Base-by-base conservation (phyloP, 1,139 yeast species). In the Pichia sp. region DNA sequence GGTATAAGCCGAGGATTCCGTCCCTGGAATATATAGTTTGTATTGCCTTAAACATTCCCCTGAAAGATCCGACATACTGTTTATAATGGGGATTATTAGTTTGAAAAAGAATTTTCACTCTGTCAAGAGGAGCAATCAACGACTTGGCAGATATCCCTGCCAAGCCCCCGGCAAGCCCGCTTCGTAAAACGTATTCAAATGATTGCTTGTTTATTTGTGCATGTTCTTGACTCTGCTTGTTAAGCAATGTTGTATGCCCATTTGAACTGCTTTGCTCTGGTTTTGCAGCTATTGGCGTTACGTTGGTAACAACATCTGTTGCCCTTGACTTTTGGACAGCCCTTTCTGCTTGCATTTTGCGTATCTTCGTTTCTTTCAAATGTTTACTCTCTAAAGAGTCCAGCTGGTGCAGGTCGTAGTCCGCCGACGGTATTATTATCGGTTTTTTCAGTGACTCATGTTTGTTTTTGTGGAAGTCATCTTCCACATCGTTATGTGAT, bases 61-160 rank as follows among this genome's bases (percentile, higher is more conserved):
- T 71, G 63, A 87, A 80, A 1, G 92, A 83, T 19, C 97, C 97
- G 23, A 96, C 77, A 68, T 83, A 90, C 68, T 86, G 80, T 42
- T 81, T 70, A 65, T 88, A 93, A 58, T 87, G 93, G 0, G 98
- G 98, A 65, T 92, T 92, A 29, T 95, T 84, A 0, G 99, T 95
- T 72, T 93, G 99, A 70, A 93, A 93, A 49, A 93, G 74, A 63
- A 93, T 93, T 72, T 93, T 93, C 60, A 93, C 93, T 64, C 99
- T 78, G 70, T 93, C 99, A 54, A 93, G 72, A 0, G 99, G 99
- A 0, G 99, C 99, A 48, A 93, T 88, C 52, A 92, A 75, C 0
- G 98, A 90, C 67, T 93, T 93, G 6, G 97, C 99, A 8, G 95
- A 90, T 54, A 92, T 84, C 0, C 99, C 99, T 0, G 99, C 97